These are phyloP conservation scores for Gliomastix tumulicola DNA, from an alignment of 2,329 filamentous ascomycete species.

Conservation along the genomic window DNA sequence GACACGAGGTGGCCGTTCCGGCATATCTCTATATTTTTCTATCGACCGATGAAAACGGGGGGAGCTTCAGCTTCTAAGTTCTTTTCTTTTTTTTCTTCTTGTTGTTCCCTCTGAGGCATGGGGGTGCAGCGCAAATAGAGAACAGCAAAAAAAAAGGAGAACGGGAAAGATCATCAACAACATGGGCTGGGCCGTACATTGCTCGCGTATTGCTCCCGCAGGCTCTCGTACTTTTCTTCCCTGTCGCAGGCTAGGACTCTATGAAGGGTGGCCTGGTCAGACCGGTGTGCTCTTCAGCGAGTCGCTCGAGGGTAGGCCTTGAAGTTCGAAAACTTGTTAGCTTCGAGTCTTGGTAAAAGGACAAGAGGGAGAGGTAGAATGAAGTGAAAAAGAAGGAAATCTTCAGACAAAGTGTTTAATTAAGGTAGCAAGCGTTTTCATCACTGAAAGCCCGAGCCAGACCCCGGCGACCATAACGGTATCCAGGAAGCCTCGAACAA, in stretches of 20 bases:
- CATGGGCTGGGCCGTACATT: constrained; percentile 75
- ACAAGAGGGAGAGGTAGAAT: background rate
- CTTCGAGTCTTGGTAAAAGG: too few species aligned
- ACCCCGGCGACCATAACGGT: constrained; percentile 69
- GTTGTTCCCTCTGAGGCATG: too few species aligned
- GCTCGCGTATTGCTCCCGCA: constrained; percentile 76
- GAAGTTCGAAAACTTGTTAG: too few species aligned
- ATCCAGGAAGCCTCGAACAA: constrained; percentile 56
- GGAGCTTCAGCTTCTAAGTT: constrained; percentile 50
- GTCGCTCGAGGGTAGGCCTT: too few species aligned
- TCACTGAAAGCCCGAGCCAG: constrained; percentile 73
- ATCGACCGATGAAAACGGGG: constrained; percentile 36
- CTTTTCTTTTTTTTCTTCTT: too few species aligned
- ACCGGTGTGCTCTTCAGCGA: too few species aligned
- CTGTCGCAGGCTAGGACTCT: constrained; percentile 94
- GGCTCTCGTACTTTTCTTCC: constrained; percentile 76
- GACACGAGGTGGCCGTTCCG: constrained; percentile 95
- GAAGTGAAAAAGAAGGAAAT: constrained; percentile 4
- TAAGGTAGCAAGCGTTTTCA: constrained; percentile 99
- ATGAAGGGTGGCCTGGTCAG: too few species aligned
- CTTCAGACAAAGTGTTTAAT: constrained; percentile 70
- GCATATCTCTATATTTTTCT: constrained; percentile 79
- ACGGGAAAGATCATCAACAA: constrained; percentile 13
- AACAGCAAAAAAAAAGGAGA: too few species aligned
- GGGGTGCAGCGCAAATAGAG: too few species aligned